Percentiles rank a stretch among this genome's conserved stretches.
Conservation (phyloP, 2,329 filamentous ascomycete genomes). For the Paecilomyces dactylethromorphus region DNA sequence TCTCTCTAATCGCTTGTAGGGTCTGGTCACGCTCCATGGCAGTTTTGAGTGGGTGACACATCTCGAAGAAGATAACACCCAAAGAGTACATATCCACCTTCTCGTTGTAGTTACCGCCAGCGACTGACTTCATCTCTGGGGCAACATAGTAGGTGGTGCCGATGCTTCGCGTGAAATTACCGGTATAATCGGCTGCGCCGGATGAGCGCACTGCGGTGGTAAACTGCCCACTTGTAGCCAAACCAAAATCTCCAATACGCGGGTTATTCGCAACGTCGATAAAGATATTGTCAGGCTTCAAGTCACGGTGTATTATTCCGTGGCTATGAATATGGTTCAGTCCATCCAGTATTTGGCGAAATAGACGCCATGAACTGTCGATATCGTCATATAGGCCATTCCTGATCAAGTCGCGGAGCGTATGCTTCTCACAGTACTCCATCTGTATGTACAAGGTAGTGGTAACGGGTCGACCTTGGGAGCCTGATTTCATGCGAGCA, state of each 20-base stretch:
- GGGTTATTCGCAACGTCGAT: constrained; percentile 86
- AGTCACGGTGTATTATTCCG: constrained; percentile 88
- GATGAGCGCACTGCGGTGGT: constrained; percentile 33
- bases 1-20: constrained; percentile 62
- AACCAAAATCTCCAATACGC: constrained; percentile 92
- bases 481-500: constrained; percentile 40
- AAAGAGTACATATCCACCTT: constrained; percentile 99
- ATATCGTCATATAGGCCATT: constrained; percentile 66
- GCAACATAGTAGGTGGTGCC: constrained; percentile 88
- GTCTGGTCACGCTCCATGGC: constrained; percentile 60
- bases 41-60: constrained; percentile 64
- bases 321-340: constrained; percentile 82
- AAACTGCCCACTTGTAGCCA: constrained; percentile 78
- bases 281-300: constrained; percentile 97
- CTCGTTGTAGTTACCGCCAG: constrained; percentile 72
- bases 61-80: constrained; percentile 97
- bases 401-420: constrained; percentile 79
- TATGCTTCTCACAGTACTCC: constrained; percentile 96
- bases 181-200: constrained; percentile 27
- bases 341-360: constrained; percentile 86
- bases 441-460: constrained; percentile 94
- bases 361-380: constrained; percentile 80
- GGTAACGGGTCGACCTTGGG: constrained; percentile 49
- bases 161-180: constrained; percentile 48
- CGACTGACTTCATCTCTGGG: constrained; percentile 75